Evolutionary conservation across 1,139 yeast species (phyloP), one percentile per base, ranked within the genome.

Genomic region (Protomyces inouyei): DNA sequence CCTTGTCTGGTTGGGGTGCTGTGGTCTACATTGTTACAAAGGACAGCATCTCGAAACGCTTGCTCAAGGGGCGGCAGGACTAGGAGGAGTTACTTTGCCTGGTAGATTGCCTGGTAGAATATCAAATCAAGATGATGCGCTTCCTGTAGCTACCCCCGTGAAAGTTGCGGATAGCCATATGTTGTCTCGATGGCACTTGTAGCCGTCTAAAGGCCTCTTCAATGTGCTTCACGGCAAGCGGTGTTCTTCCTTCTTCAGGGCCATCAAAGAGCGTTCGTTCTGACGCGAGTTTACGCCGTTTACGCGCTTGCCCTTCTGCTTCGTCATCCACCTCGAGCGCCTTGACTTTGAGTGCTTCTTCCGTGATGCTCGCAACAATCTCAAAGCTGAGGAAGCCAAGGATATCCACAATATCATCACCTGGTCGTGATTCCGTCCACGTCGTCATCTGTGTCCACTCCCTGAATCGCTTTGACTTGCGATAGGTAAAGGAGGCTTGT

Each of bases 1-100:
- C 98, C 5, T 81, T 95, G 69, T 86, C 96, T 60, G 98, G 98
- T 68, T 93, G 98, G 97, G 99, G 99, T 72, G 97, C 96, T 16
- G 88, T 89, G 40, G 98, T 95, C 48, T 92, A 93, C 76, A 79
- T 95, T 67, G 84, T 95, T 66, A 90, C 97, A 64, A 92, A 92
- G 79, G 98, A 93, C 75, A 88, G 89, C 76, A 95, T 93, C 65
- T 83, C 85, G 64, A 91, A 86, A 78, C 85, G 95, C 74, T 85
- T 88, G 72, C 83, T 95, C 77, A 91, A 87, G 80, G 91, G 97
- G 66, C 86, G 98, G 77, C 98, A 92, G 80, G 98, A 93, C 82
- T 86, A 43, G 25, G 18, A 18, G 21, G 5, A 6, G 32, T 28
- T 6, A 28, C 5, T 6, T 28, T 28, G 32, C 32, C 32, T 28